phyloP scores from a whole-genome alignment of 2,329 filamentous ascomycete genomes.

The Fusarium penzigii region DNA sequence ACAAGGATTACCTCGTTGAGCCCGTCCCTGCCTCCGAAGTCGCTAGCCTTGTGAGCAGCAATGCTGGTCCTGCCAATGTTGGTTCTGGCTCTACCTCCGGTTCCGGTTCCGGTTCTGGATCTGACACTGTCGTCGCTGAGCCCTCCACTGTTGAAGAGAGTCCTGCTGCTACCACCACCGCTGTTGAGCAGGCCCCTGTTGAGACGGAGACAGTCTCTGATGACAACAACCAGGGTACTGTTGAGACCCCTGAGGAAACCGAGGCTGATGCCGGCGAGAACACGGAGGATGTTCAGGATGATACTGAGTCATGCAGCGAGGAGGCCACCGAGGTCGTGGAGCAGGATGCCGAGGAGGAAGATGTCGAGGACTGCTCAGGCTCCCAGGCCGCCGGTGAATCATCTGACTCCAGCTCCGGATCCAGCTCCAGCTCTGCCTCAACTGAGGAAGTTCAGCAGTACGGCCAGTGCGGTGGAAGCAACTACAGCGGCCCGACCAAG shows the following conservation, averaged over 20 bases:
- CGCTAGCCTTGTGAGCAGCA: constrained; percentile 22
- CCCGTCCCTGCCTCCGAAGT: constrained; percentile 29
- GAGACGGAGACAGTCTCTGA: neutral
- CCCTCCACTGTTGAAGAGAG: neutral
- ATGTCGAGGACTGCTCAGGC: too few relatives aligned
- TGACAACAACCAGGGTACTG: neutral
- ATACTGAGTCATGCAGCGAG: neutral
- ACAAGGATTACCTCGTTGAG: constrained; percentile 23
- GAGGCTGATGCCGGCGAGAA: neutral
- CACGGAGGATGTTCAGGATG: neutral
- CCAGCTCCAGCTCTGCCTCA: neutral
- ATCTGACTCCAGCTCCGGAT: too few relatives aligned
- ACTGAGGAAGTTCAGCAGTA: constrained; percentile 9
- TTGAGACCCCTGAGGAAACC: neutral
- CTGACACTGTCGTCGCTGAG: neutral
- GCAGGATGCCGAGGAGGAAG: neutral
- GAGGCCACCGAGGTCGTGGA: neutral
- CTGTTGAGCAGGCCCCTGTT: neutral
- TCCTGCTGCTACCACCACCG: neutral
- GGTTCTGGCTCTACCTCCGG: constrained; percentile 10
- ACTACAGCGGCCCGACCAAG: constrained; percentile 26
- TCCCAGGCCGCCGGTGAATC: neutral
- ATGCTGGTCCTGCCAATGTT: constrained; percentile 28
- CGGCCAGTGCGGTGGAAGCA: constrained; percentile 29
- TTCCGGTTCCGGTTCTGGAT: neutral